Evolutionary conservation across 1,284 basidiomycete genomes (phyloP), one percentile per base, ranked within the genome.

Genomic region (Marasmius oreades): DNA sequence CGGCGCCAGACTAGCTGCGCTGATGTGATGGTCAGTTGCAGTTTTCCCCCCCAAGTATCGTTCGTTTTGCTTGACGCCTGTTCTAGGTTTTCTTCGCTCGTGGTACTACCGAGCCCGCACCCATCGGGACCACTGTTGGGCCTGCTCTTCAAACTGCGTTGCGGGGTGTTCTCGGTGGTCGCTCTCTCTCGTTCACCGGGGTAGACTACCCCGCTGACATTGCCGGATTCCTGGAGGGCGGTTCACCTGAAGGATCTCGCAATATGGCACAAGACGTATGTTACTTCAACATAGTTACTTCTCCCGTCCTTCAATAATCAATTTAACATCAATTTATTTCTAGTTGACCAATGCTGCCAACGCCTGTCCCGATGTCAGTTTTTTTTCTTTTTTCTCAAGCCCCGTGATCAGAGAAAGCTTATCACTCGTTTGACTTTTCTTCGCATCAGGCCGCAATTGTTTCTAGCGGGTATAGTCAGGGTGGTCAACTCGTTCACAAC

Each of bases 141-240:
- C 26, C 31, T n/a, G n/a, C 48, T 18, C 31, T 51, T 22, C 26
- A n/a, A 36, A 23, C 1, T 23, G 28, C 8, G 16, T 26, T 51
- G 18, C 16, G 26, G 3, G n/a, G 16, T 22, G 16, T 5, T 16
- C 48, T 51, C 20, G 48, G 48, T 8, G 10, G 48, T n/a, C 24
- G 26, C 26, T 33, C 28, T 22, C 28, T 51, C 10, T 33, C 24
- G 12, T 51, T 51, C 48, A 11, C 8, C 5, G 48, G 48, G 20
- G 48, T 51, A 14, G 48, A 51, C 33, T 51, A 51, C 28, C 48
- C 48, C n/a, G 48, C 48, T 16, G 18, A 33, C 22, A 51, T 51
- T 5, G 26, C 48, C 5, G 48, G 48, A 33, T 51, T 33, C 48
- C 18, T 51, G 26, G 48, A 22, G 11, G 48, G 48, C 20, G 48